phyloP scores from a whole-genome alignment of 805 yeast genomes.

The Torulaspora quercuum region DNA sequence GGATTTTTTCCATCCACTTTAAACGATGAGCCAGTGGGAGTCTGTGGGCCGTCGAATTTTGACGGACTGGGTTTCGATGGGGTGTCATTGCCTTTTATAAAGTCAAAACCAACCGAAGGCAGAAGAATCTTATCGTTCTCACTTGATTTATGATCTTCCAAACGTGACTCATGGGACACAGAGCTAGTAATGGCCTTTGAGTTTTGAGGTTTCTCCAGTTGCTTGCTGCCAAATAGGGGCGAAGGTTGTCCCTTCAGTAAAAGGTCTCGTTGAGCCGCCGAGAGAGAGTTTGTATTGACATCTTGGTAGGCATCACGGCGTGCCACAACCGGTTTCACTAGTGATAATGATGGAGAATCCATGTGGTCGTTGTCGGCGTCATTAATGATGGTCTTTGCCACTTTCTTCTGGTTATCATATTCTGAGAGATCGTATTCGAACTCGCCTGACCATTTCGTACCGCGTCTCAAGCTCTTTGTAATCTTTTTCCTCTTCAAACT shows the following conservation, averaged over 20 bases:
- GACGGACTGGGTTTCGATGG: slow-evolving; percentile 14
- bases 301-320: slow-evolving; percentile 2
- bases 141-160: not conserved
- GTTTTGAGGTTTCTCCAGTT: not conserved
- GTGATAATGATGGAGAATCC: slow-evolving; percentile 17
- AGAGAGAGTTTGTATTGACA: slow-evolving; percentile 9
- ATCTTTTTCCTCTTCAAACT: slow-evolving; percentile 10
- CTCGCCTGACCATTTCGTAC: slow-evolving; percentile 31
- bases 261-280: slow-evolving; percentile 18
- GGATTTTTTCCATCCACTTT: too few species aligned
- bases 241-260: slow-evolving; percentile 17
- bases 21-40: not conserved
- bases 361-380: slow-evolving; percentile 3
- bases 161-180: too few species aligned
- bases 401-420: slow-evolving; percentile 18
- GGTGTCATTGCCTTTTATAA: slow-evolving; percentile 26
- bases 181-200: too few species aligned
- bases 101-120: slow-evolving; percentile 36
- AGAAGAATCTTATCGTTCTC: slow-evolving; percentile 14
- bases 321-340: not conserved
- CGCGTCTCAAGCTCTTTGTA: slow-evolving; percentile 7
- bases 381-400: not conserved
- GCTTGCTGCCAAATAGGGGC: not conserved
- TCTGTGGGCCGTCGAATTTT: not conserved
- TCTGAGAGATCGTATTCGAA: slow-evolving; percentile 33